Evolutionary conservation across 208 protist species (phyloP).

Genomic region (Crithidia mellificae): DNA sequence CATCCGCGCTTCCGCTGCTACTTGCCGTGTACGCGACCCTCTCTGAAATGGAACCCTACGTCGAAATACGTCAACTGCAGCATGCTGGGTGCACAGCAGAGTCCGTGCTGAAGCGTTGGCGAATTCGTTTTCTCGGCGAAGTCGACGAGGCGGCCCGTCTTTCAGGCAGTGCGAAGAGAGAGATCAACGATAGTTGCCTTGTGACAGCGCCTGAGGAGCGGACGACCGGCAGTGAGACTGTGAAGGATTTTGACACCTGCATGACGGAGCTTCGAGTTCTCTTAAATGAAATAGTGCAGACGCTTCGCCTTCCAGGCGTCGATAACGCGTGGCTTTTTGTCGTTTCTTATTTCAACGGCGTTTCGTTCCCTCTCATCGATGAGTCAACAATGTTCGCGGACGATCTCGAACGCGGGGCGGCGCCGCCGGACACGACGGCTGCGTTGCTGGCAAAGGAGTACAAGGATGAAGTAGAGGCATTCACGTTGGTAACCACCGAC

Average conservation of each 20-base stretch:
- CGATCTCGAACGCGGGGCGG: conserved; percentile 13
- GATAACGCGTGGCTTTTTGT: conserved; percentile 7
- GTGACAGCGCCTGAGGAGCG: not conserved
- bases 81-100: too few species aligned
- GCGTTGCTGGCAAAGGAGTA: conserved; percentile 21
- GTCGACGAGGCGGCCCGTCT: not conserved
- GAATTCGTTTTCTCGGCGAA: conserved; percentile 8
- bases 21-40: conserved; percentile 26
- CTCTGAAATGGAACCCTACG: conserved; percentile 7
- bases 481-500: conserved; percentile 18
- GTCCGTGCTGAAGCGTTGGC: conserved; percentile 13
- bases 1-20: conserved; percentile 3
- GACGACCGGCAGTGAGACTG: too few species aligned
- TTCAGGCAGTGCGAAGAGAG: not conserved
- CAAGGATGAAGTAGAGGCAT: conserved; percentile 18
- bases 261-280: not conserved
- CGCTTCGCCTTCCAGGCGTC: not conserved
- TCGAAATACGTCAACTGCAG: not conserved
- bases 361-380: not conserved
- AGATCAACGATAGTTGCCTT: not conserved
- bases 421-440: conserved; percentile 13
- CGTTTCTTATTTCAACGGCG: not conserved
- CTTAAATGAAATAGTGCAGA: not conserved
- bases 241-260: not conserved
- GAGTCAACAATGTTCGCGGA: conserved; percentile 1